A percentile compares a stretch with the other conserved stretches of the same genome.
phyloP scores from a whole-genome alignment of 2,329 filamentous ascomycete genomes.

The Pseudophaeomoniella oleicola region DNA sequence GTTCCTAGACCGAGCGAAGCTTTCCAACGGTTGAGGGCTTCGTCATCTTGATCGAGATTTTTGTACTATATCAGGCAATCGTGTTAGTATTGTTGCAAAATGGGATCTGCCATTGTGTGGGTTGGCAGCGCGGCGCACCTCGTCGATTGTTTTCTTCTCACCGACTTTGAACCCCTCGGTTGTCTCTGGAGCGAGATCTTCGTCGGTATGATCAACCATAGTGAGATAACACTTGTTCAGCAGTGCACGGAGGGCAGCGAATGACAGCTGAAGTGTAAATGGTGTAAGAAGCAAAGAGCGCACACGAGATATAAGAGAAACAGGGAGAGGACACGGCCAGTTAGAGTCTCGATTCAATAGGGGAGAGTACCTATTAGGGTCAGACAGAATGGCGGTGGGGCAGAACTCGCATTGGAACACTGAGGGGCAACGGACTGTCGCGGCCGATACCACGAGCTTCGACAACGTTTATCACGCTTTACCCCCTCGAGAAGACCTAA shows the following conservation, averaged over 20 bases:
- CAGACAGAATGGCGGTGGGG: background rate
- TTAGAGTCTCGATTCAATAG: background rate
- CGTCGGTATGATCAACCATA: slow-evolving; percentile 57
- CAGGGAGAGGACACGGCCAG: background rate
- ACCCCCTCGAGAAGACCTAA: too few species aligned
- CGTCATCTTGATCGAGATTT: slow-evolving; percentile 51
- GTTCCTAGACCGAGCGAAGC: slow-evolving; percentile 74
- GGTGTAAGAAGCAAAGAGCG: too few species aligned
- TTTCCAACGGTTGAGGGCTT: slow-evolving; percentile 96
- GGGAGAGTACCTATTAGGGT: too few species aligned
- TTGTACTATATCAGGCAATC: slow-evolving; percentile 1
- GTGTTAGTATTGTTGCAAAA: too few species aligned
- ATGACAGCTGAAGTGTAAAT: too few species aligned
- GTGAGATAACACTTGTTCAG: slow-evolving; percentile 14
- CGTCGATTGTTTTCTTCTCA: slow-evolving; percentile 94
- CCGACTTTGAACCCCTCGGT: slow-evolving; percentile 97
- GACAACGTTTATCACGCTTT: too few species aligned
- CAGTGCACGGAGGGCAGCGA: too few species aligned
- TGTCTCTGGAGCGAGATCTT: slow-evolving; percentile 73
- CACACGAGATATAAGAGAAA: background rate
- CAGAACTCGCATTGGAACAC: background rate
- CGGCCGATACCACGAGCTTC: too few species aligned
- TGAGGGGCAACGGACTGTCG: too few species aligned
- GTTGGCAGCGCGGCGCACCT: slow-evolving; percentile 53
- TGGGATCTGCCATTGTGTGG: too few species aligned